Base-by-base conservation (phyloP, 2,329 filamentous ascomycete species). In the Calycina marina region DNA sequence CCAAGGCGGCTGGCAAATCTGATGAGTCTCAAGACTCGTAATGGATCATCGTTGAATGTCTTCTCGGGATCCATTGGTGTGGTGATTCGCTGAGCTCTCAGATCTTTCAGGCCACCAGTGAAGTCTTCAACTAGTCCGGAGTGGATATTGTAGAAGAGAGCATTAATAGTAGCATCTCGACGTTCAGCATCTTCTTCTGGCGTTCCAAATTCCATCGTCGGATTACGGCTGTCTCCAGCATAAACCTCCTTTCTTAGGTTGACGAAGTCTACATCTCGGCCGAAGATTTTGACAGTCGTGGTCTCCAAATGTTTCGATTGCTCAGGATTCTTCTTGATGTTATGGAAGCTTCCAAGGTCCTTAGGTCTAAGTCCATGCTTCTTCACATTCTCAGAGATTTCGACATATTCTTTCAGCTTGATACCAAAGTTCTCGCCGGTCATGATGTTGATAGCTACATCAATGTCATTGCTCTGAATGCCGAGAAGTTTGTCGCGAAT, bases 231-330 rank as follows among this genome's bases (percentile, higher is more conserved):
- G 38, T 90, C 74, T n/a, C 83, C 77, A 1, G 76, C 69, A 47
- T 96, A 96, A 1, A 78, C 86, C 58, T 96, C 90, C 51, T 85
- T 92, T 28, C 88, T 71, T 28, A 96, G 62, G 52, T 96, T 98
- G 46, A 98, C 90, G 50, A 98, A 76, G 52, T 98, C 88, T 29
- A 94, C 69, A 50, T 96, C 88, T 30, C 92, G 66, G 1, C 80
- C 84, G 48, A 93, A 76, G 36, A 96, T 74, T 42, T 68, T 79
- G 14, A 81, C 84, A 6, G 84, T 93, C 30, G 84, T 81, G 0
- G 88, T 96, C 56, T 93, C 88, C 10, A 96, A 69, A 52, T 96
- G 83, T 58, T 96, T 96, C 13, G 85, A 93, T 59, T 93, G 94
- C 49, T 94, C 85, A 1, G 86, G 88, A 53, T 96, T 96, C 36